Conservation (phyloP, 352 stramenopile species). For the Phytophthora foliorum region DNA sequence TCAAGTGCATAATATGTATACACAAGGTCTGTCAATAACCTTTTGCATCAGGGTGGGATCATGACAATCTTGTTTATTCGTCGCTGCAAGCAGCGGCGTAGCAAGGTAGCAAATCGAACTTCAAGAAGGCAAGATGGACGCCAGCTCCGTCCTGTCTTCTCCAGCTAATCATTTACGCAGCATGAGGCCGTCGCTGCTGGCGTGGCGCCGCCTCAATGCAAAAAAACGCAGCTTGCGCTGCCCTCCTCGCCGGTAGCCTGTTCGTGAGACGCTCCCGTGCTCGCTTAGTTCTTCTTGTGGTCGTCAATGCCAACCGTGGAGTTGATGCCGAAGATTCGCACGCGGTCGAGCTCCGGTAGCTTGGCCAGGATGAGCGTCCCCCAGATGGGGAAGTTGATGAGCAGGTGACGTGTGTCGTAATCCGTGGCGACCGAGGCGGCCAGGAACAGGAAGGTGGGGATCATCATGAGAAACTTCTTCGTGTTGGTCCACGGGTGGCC, state of each 20-base stretch:
- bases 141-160: constrained; percentile 23
- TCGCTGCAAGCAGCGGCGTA: constrained; percentile 19
- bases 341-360: constrained; percentile 94
- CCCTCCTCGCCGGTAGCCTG: constrained; percentile 7
- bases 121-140: constrained; percentile 27
- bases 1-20: no score
- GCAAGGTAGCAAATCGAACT: constrained; percentile 32
- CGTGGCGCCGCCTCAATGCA: constrained; percentile 10
- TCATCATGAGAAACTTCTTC: constrained; percentile 95
- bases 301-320: constrained; percentile 96
- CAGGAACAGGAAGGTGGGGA: constrained; percentile 94
- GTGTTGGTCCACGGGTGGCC: constrained; percentile 92
- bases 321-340: constrained; percentile 97
- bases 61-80: constrained; percentile 29
- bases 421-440: constrained; percentile 88
- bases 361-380: constrained; percentile 93
- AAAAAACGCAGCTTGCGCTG: constrained; percentile 11
- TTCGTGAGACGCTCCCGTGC: constrained; percentile 12
- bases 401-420: constrained; percentile 87
- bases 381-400: constrained; percentile 95
- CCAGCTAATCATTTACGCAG: constrained; percentile 25
- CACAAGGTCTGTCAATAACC: no score
- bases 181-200: constrained; percentile 14
- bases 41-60: constrained; percentile 14
- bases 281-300: constrained; percentile 63